Base-by-base conservation (phyloP, 306 rosid species). In the Pterocarpus santalinus region DNA sequence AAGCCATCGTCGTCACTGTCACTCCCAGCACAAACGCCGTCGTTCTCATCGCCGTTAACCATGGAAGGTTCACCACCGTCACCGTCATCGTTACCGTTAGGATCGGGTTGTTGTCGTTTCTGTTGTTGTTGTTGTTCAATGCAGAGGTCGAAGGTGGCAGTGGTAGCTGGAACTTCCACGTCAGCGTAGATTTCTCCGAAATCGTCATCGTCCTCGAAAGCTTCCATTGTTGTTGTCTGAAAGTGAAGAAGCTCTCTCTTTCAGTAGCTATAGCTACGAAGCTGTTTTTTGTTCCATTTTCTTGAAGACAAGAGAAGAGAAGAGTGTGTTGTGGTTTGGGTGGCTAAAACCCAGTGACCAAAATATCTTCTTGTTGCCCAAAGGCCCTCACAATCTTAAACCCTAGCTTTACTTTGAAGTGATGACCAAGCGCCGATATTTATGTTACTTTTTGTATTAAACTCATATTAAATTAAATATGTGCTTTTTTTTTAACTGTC, bases 171-270 rank as follows among this genome's bases (percentile, higher is more conserved):
- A 38, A 30, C 47, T 85, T 87, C 86, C 35, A 80, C 69, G 49
- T 82, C 87, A 11, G 88, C 76, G 66, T 91, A 89, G 69, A 91
- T 84, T 34, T 87, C 89, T 44, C 95, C 92, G 35, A 91, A 91
- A 71, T 91, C 90, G 51, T 91, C 95, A 16, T 86, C 86, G 11
- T 56, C 86, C 3, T 57, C 28, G 3, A 83, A 77, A 16, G 51
- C 82, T 63, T 57, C 88, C 94, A 90, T 86, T 58, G 9, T 14
- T 7, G 51, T 69, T 32, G 16, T 51, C 7, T 51, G 32, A n/a
- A n/a, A 15, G 58, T 13, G 17, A 5, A 15, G 5, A 52, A n/a
- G 2, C 7, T 55, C 10, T 0, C 4, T 43, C 47, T 10, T 15
- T 47, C 3, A 2, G 15, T 1, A 44, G 10, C 49, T 9, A 4